Evolutionary conservation across 805 yeast genomes (phyloP), one percentile per base, ranked within the genome.

Genomic region (Scheffersomyces stipitis): DNA sequence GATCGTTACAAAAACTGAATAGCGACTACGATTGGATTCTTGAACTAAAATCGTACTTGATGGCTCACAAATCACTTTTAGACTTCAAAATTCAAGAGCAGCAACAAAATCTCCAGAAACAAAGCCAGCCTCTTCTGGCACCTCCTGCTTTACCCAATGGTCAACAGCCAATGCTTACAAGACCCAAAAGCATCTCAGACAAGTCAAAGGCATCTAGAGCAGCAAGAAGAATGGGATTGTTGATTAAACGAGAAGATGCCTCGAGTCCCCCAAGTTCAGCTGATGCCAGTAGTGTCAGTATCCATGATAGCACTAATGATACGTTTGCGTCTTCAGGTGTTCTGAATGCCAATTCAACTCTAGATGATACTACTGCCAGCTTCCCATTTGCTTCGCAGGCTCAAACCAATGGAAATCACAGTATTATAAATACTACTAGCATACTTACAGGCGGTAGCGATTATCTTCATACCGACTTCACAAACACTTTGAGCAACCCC

Each of bases 181-280:
- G 72, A 26, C 51, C 63, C 2, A 49, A 60, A 34, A 54, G 63
- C 20, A 49, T 61, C 4, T 58, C 68, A 2, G 75, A 72, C 40
- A 65, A 64, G n/a, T 33, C 47, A n/a, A 52, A 54, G 31, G 66
- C 81, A 5, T 73, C 84, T n/a, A 71, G 80, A 37, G 86, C 87
- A 4, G 78, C 86, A 0, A 78, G 83, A 52, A 66, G 91, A 44
- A 83, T 82, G 89, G 91, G 90, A 0, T 74, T 84, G 36, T 78
- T 84, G 26, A 75, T 78, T 35, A 77, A 75, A 37, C 71, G 63
- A 34, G 53, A 65, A 1, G 60, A 56, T 6, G 15, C 29, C 29
- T 6, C 29, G 6, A 8, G 7, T 6, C 7, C 7, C 13, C 29
- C 7, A 7, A 26, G 15, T n/a, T 6, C 7, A 7, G 6, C 29